phyloP scores from a whole-genome alignment of 2,329 filamentous ascomycete genomes.

The Chaetomium strumarium region DNA sequence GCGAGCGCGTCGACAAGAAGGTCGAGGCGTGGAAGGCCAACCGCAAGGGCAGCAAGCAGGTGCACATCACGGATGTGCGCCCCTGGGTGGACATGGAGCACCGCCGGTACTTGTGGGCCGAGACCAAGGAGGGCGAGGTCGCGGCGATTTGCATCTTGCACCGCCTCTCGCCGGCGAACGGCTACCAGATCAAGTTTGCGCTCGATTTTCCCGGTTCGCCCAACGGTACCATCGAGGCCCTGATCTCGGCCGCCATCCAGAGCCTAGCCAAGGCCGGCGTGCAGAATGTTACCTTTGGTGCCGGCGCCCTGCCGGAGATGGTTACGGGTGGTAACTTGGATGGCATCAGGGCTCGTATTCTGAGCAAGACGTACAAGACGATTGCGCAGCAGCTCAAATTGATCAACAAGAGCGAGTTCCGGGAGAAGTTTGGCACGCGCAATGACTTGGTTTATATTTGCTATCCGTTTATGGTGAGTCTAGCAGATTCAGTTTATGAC shows the following conservation, averaged over 20 bases:
- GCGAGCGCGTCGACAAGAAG: slow-evolving; percentile 61
- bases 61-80: slow-evolving; percentile 83
- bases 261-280: slow-evolving; percentile 40
- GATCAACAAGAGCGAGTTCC: slow-evolving; percentile 80
- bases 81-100: slow-evolving; percentile 83
- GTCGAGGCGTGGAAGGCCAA: slow-evolving; percentile 73
- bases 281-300: slow-evolving; percentile 75
- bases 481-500: too few species aligned
- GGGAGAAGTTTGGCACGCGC: slow-evolving; percentile 79
- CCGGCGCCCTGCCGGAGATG: slow-evolving; percentile 68
- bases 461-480: slow-evolving; percentile 63
- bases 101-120: slow-evolving; percentile 78
- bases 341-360: slow-evolving; percentile 72
- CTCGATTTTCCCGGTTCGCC: slow-evolving; percentile 84
- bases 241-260: slow-evolving; percentile 47
- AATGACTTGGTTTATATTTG: slow-evolving; percentile 86
- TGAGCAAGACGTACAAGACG: slow-evolving; percentile 77
- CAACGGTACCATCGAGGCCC: slow-evolving; percentile 79
- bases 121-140: slow-evolving; percentile 66
- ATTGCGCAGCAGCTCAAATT: slow-evolving; percentile 76
- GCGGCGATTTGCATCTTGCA: slow-evolving; percentile 75
- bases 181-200: slow-evolving; percentile 95
- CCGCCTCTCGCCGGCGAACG: slow-evolving; percentile 71
- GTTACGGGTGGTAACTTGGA: slow-evolving; percentile 75
- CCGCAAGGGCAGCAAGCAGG: slow-evolving; percentile 74